phyloP scores from a whole-genome alignment of 2,329 filamentous ascomycete species.

The Penicillium sp. region DNA sequence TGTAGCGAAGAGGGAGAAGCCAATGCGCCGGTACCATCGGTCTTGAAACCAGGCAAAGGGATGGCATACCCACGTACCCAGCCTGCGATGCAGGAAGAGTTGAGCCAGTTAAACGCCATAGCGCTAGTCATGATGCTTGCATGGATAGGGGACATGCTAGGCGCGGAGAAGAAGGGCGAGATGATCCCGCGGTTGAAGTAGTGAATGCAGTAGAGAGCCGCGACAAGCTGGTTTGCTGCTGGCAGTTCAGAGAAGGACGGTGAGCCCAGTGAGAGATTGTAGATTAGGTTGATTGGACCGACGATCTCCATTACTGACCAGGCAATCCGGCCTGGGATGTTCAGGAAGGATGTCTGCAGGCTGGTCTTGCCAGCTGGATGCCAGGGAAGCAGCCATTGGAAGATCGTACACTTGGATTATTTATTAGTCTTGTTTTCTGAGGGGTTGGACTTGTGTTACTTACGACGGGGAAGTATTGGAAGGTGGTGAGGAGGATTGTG shows the following conservation, averaged over 20 bases:
- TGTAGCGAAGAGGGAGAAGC: constrained; percentile 9
- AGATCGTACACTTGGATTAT: constrained; percentile 56
- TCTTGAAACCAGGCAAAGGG: constrained; percentile 14
- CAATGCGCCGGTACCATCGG: constrained; percentile 9
- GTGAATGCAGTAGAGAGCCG: constrained; percentile 61
- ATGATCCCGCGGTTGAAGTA: constrained; percentile 86
- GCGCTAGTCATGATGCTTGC: constrained; percentile 60
- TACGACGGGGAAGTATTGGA: constrained; percentile 44
- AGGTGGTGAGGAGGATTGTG: constrained; percentile 30
- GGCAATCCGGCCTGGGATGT: constrained; percentile 79
- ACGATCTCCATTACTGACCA: constrained; percentile 87
- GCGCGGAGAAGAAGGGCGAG: constrained; percentile 71
- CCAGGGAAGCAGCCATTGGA: constrained; percentile 73
- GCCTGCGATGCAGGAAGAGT: constrained; percentile 69
- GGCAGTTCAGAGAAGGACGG: constrained; percentile 44
- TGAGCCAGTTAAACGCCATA: constrained; percentile 69
- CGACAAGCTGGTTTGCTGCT: constrained; percentile 34
- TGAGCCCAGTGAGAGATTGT: constrained; percentile 64
- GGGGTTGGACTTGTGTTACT: constrained; percentile 16
- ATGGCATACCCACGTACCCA: constrained; percentile 79
- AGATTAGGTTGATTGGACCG: constrained; percentile 70
- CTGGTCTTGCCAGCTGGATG: constrained; percentile 95
- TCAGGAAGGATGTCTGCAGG: constrained; percentile 58
- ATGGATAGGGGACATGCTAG: constrained; percentile 89
- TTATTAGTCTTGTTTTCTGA: constrained; percentile 2